Base-by-base conservation (phyloP, 257 asterid genomes). In the Lycium barbarum region DNA sequence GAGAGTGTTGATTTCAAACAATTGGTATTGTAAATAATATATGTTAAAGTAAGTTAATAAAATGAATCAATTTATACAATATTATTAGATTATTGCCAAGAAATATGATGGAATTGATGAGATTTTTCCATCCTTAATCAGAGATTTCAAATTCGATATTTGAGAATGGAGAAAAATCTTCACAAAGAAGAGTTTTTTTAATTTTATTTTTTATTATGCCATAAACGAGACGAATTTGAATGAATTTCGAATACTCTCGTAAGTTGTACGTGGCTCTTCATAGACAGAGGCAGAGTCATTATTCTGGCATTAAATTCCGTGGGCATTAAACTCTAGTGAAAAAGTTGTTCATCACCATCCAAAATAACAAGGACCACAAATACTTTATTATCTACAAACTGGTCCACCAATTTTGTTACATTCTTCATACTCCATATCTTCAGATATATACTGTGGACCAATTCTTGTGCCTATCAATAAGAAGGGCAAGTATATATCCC, bases 271-370 rank as follows among this genome's bases (percentile, higher is more conserved):
- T 2, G 74, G 49, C 49, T 7, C 2, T 40, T 49, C 22, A 51
- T 74, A 22, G 43, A 12, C 7, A 26, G 20, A 20, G 73, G 59
- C 13, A 5, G 36, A 81, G 57, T 78, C 80, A 45, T 76, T 67
- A 85, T 84, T 40, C 38, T 22, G 72, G 91, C 87, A 88, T 83
- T 89, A 82, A 90, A 89, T 89, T 70, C 90, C 84, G 95, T 88
- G 90, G 90, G 91, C 20, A 83, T 81, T 88, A n/a, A n/a, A n/a
- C 73, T 55, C 68, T 72, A 45, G 61, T 76, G 84, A 81, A 87
- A 59, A 66, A 88, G 81, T 59, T 81, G n/a, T 76, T 76, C 72
- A 38, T 81, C 55, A 71, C 89, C 88, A 89, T 80, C 87, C 83
- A 84, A 80, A 82, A 80, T 33, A 59, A 81, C 61, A 66, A 86